Evolutionary conservation across 2,329 filamentous ascomycete species (phyloP), one percentile per base, ranked within the genome.

Genomic region (Grosmannia serpens): DNA sequence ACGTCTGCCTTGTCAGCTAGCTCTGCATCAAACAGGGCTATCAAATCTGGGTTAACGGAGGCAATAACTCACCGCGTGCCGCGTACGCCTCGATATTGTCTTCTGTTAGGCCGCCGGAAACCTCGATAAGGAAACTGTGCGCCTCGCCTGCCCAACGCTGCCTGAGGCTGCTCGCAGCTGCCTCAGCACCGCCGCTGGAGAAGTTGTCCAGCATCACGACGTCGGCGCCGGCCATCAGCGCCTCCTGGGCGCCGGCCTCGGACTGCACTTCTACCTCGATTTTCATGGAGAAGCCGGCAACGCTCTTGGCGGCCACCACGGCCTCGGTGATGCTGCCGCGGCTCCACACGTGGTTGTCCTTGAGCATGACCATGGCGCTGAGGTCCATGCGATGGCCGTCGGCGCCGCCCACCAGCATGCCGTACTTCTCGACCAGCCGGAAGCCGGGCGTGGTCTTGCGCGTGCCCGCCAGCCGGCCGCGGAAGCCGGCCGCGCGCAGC

Each of bases 151-250:
- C 82, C 89, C 90, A 97, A 64, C 85, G 83, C 67, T 87, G 78
- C 75, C 92, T 95, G 63, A 99, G 70, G 65, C 80, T 85, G 68
- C 74, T 79, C 17, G 92, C 89, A 1, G 90, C 90, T 10, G 79
- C 72, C 69, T 84, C 86, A 62, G 96, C 86, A 0, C 85, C 89
- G 1, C 87, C 84, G 0, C 84, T 85, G 2, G 20, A 1, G 69
- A 97, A 99, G 71, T 99, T 99, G 70, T 99, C 94, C 61, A 99
- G 75, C 94, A 99, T 99, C 62, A 99, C 85, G 24, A 99, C 86
- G 70, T 99, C 92, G 0, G 94, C 94, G 1, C 94, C 94, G 0
- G 92, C 92, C 3, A 76, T 82, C 66, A 96, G 91, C 0, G 94
- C 94, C 73, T 95, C 90, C 70, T 96, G 86, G 0, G 94, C 94